phyloP scores from a whole-genome alignment of 345 rosid genomes.

The Linum tenue region DNA sequence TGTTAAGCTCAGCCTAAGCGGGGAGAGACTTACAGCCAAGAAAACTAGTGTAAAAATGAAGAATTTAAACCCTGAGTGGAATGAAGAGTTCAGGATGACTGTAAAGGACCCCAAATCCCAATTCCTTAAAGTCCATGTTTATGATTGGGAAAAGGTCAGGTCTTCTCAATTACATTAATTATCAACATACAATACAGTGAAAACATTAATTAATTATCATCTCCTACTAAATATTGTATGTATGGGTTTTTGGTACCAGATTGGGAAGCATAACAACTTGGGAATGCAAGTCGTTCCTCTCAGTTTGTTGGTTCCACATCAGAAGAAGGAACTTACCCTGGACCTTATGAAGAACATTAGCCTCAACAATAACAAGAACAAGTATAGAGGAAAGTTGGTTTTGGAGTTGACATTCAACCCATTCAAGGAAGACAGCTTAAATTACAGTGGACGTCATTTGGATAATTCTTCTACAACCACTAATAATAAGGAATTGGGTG shows the following conservation, averaged over 20 bases:
- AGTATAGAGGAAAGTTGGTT: slow-evolving; percentile 30
- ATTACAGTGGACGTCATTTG: slow-evolving; percentile 10
- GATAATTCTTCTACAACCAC: slow-evolving; percentile 6
- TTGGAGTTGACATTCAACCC: slow-evolving; percentile 34
- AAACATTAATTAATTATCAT: not conserved
- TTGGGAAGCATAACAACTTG: slow-evolving; percentile 45
- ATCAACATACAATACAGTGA: no score
- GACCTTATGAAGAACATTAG: slow-evolving; percentile 34
- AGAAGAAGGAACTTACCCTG: slow-evolving; percentile 24
- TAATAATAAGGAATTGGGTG: slow-evolving; percentile 7
- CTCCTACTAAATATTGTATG: no score
- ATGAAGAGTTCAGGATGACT: slow-evolving; percentile 38
- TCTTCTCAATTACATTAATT: not conserved
- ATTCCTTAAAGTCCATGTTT: slow-evolving; percentile 34
- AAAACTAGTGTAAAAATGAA: slow-evolving; percentile 36
- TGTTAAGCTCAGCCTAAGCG: slow-evolving; percentile 32
- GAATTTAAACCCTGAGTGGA: slow-evolving; percentile 47
- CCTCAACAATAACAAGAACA: slow-evolving; percentile 29
- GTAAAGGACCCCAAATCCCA: slow-evolving; percentile 41
- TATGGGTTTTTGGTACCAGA: slow-evolving; percentile 15
- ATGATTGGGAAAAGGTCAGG: slow-evolving; percentile 49
- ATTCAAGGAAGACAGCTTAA: slow-evolving; percentile 31
- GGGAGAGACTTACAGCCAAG: slow-evolving; percentile 35
- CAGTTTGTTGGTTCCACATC: slow-evolving; percentile 21
- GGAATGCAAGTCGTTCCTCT: slow-evolving; percentile 48